phyloP scores from a whole-genome alignment of 352 stramenopile species.

The Globisporangium barbulae region DNA sequence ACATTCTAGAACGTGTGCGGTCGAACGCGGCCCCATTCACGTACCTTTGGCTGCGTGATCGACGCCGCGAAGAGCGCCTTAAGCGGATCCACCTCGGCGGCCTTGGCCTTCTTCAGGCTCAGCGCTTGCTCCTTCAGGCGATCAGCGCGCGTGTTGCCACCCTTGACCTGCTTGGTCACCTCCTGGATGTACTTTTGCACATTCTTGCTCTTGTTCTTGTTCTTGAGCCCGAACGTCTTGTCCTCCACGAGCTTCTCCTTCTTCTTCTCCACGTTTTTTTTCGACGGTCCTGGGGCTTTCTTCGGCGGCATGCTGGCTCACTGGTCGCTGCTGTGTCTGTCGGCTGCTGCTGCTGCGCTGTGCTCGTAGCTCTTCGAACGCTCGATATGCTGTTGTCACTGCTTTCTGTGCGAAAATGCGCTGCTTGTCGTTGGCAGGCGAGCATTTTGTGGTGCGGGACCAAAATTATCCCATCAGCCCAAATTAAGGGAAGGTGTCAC shows the following conservation, averaged over 20 bases:
- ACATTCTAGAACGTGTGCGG: conserved; percentile 10
- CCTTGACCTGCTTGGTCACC: conserved; percentile 89
- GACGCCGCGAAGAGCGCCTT: conserved; percentile 82
- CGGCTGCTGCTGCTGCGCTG: not conserved
- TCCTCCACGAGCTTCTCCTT: conserved; percentile 95
- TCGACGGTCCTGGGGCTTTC: conserved; percentile 62
- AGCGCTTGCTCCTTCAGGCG: conserved; percentile 72
- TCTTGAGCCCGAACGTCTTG: conserved; percentile 99
- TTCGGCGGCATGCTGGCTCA: conserved; percentile 67
- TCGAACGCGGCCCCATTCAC: not conserved
- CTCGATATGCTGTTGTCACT: not conserved
- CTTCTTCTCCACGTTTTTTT: conserved; percentile 89
- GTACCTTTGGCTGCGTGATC: conserved; percentile 85
- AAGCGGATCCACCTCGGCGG: conserved; percentile 67
- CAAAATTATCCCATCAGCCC: no score
- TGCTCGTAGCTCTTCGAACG: not conserved
- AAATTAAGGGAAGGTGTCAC: no score
- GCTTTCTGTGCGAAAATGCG: not conserved
- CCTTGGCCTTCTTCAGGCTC: conserved; percentile 68
- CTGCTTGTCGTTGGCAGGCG: not conserved
- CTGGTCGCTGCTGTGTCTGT: not conserved
- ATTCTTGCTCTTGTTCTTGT: conserved; percentile 99
- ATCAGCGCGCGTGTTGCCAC: conserved; percentile 69
- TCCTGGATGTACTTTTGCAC: conserved; percentile 93
- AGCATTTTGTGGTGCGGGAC: not conserved